Base-by-base conservation (phyloP, 2,329 filamentous ascomycete species). In the Verticillium longisporum region DNA sequence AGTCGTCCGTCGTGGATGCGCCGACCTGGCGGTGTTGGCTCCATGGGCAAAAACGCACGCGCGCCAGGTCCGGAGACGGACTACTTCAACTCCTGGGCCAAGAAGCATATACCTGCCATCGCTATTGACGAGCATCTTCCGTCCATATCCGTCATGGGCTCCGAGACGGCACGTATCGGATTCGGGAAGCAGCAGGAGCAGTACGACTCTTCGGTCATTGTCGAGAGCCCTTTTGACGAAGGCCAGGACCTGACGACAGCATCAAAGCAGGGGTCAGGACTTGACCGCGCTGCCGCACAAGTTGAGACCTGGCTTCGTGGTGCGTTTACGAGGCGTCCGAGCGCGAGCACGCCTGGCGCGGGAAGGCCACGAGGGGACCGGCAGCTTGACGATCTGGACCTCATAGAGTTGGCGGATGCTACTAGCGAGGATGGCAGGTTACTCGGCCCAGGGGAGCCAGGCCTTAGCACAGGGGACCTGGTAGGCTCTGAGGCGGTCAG, bases 221-320 rank as follows among this genome's bases (percentile, higher is more conserved):
- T 81, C 1, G 83, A 85, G 66, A 79, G 78, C 65, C 75, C 81
- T 26, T 77, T 80, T 66, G 77, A 81, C 66, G 75, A 83, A 61
- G 78, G 80, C 18, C 73, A 78, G 54, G 75, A 81, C 61, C 67
- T 74, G 18, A 61, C 71, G 41, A 69, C 79, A 11, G 67, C 75
- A 5, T 73, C 76, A n/a, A 74, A 77, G 57, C 79, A 82, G 56
- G 80, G 81, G 14, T 80, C 75, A 3, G 79, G 83, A 1, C 78
- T 98, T 2, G 92, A 97, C 68, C 90, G 93, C 65, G 88, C 96
- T 10, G 92, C 93, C 1, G 89, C 91, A 6, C 89, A 90, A 2
- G 88, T 98, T 34, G 95, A 98, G 75, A 89, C 88, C 1, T 99
- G 95, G 92, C 80, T 98, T 62, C 83, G 93, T 63, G 91, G 92